Evolutionary conservation across 2,329 filamentous ascomycete genomes (phyloP).

Genomic region (Xylariaceae sp.): DNA sequence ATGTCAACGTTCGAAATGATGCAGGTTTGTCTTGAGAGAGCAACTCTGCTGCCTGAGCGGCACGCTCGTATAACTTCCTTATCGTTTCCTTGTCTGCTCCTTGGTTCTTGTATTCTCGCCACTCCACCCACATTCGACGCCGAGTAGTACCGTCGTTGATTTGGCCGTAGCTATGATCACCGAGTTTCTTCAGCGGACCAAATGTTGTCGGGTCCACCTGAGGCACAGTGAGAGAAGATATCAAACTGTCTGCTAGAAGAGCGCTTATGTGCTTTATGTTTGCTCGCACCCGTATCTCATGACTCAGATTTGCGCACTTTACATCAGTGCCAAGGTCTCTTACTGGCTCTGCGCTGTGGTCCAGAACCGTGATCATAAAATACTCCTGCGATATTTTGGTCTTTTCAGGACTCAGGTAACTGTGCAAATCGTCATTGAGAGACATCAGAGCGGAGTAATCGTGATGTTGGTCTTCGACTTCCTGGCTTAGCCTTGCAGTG

Average conservation of each 20-base stretch:
- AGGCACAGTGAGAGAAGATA: background rate
- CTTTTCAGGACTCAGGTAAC: background rate
- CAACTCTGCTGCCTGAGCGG: conserved; percentile 1
- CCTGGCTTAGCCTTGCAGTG: background rate
- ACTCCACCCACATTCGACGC: conserved; percentile 5
- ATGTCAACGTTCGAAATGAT: conserved; percentile 3
- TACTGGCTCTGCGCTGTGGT: background rate
- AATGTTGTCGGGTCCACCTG: background rate
- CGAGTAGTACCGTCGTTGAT: background rate
- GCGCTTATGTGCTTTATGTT: conserved; percentile 7
- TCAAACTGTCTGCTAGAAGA: conserved; percentile 4
- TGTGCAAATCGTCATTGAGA: conserved; percentile 2
- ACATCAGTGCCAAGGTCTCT: background rate
- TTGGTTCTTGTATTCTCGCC: conserved; percentile 4
- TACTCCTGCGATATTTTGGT: conserved; percentile 1
- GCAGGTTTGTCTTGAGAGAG: conserved; percentile 3
- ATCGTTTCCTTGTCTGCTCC: background rate
- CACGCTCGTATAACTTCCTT: conserved; percentile 2
- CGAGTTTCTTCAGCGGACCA: background rate
- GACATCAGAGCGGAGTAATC: background rate
- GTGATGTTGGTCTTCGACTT: background rate
- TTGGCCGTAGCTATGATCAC: conserved; percentile 2
- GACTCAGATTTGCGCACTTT: background rate
- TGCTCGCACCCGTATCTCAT: conserved; percentile 4
- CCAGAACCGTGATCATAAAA: conserved; percentile 3